Evolutionary conservation across 495 filamentous ascomycete species (phyloP).

Genomic region (Aspergillus conjunctus): DNA sequence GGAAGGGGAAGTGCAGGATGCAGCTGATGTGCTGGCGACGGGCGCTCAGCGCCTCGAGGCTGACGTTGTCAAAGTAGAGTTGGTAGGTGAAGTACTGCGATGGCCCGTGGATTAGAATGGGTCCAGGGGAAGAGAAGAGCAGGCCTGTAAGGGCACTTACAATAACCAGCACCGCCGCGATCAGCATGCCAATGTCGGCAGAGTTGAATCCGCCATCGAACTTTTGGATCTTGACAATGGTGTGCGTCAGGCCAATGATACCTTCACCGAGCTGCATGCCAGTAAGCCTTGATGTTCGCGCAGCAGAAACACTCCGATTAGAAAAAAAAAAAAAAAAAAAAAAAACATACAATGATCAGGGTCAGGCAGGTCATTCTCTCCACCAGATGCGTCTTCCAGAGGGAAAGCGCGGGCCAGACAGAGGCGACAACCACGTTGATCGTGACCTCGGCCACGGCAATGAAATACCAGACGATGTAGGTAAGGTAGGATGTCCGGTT

Average conservation of each 20-base stretch:
- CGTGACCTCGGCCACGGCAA: not conserved
- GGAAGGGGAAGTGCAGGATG: slow-evolving; percentile 13
- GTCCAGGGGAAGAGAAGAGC: not conserved
- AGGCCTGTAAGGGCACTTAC: not conserved
- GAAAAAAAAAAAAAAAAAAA: too few species aligned
- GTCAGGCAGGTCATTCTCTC: slow-evolving; percentile 13
- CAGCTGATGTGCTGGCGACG: slow-evolving; percentile 1
- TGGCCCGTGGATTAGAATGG: not conserved
- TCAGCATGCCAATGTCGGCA: slow-evolving; percentile 10
- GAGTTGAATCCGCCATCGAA: slow-evolving; percentile 4
- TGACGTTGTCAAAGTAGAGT: slow-evolving; percentile 14
- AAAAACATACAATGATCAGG: slow-evolving; percentile 9
- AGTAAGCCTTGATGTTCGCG: not conserved
- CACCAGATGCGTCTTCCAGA: slow-evolving; percentile 12
- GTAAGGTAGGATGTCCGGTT: not conserved
- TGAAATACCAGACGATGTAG: slow-evolving; percentile 6
- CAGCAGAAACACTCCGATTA: too few species aligned
- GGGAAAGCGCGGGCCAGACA: slow-evolving; percentile 5
- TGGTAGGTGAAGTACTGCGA: not conserved
- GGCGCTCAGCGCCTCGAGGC: slow-evolving; percentile 2
- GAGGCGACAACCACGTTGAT: slow-evolving; percentile 4
- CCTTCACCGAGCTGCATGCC: slow-evolving; percentile 11
- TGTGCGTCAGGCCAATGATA: slow-evolving; percentile 8
- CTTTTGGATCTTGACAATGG: slow-evolving; percentile 11
- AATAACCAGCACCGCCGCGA: slow-evolving; percentile 6